Percentiles rank a stretch among this genome's conserved stretches.
These are phyloP conservation scores for Phyllosticta citrichinensis DNA, from an alignment of 2,329 filamentous ascomycete species.

Conservation along the genomic window DNA sequence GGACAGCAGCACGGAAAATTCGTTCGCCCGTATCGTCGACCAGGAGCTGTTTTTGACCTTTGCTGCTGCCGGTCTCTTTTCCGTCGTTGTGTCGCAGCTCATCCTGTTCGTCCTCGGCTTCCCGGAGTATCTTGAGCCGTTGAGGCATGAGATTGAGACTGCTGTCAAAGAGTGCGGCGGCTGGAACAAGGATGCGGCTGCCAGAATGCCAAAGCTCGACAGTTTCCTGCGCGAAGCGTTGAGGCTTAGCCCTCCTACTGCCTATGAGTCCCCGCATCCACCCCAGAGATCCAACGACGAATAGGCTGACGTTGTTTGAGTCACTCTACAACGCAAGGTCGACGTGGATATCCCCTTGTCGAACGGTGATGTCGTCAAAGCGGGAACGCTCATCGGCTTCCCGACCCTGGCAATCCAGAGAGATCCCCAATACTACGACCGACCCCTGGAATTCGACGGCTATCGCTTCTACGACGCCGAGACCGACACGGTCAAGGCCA, in stretches of 20 bases:
- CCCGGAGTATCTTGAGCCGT: background rate
- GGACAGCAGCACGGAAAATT: background rate
- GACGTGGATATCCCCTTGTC: background rate
- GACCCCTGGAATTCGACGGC: background rate
- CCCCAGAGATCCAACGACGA: no score
- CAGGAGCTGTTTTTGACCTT: background rate
- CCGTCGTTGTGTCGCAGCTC: background rate
- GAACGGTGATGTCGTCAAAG: background rate
- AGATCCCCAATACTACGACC: background rate
- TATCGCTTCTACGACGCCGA: background rate
- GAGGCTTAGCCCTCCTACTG: background rate
- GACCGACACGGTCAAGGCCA: background rate
- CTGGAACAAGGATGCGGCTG: background rate
- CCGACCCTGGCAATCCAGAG: background rate
- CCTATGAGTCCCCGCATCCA: background rate
- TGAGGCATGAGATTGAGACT: background rate
- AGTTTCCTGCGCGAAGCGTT: background rate
- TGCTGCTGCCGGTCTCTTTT: background rate
- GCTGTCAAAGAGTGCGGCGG: background rate
- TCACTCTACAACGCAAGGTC: background rate
- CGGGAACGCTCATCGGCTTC: background rate
- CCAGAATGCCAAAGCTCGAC: background rate
- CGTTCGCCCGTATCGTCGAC: background rate
- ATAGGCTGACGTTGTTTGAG: background rate
- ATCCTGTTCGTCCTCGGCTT: background rate